Base-by-base conservation (phyloP, 345 rosid species). In the Brassica incana region DNA sequence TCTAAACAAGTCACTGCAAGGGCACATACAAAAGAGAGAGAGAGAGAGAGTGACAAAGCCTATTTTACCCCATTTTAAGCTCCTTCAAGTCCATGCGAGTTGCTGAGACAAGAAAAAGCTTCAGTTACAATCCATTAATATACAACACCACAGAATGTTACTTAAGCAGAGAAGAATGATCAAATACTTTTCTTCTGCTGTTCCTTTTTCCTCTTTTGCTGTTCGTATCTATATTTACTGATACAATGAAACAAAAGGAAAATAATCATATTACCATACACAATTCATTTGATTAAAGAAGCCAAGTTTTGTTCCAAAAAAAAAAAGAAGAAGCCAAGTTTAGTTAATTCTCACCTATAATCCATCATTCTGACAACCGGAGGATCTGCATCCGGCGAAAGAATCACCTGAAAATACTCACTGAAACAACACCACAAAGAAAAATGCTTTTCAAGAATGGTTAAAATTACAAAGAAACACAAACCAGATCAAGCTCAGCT, bases 321-420 rank as follows among this genome's bases (percentile, higher is more conserved):
- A 23, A 23, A 23, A 23, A 23, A 69, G 56, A 69, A 56, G 25
- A 50, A 69, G 5, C 8, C 6, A 29, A 1, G 50, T 63, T 45
- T 0, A 68, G 11, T 27, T 12, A 15, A 27, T 8, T 33, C 7
- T 66, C 83, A 89, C 98, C 82, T 91, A 87, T 87, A 95, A 86
- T 95, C 97, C 97, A 91, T 93, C 84, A 90, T 91, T 88, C 85
- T 86, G 75, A 91, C 87, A 79, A 95, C 97, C 0, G 95, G 99
- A 78, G 97, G 98, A 78, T 95, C 97, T 1, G 96, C 94, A 80
- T 95, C 97, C 5, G 98, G 95, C 54, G 97, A 91, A 72, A 93
- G 76, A 74, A 93, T 86, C 78, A 95, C 96, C 99, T 95, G 88
- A 78, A 81, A 74, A 77, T 38, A 40, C 52, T 45, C 52, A 10